These are phyloP conservation scores for Cladosporium sp. DNA, from an alignment of 2,329 filamentous ascomycete species.

Conservation along the genomic window DNA sequence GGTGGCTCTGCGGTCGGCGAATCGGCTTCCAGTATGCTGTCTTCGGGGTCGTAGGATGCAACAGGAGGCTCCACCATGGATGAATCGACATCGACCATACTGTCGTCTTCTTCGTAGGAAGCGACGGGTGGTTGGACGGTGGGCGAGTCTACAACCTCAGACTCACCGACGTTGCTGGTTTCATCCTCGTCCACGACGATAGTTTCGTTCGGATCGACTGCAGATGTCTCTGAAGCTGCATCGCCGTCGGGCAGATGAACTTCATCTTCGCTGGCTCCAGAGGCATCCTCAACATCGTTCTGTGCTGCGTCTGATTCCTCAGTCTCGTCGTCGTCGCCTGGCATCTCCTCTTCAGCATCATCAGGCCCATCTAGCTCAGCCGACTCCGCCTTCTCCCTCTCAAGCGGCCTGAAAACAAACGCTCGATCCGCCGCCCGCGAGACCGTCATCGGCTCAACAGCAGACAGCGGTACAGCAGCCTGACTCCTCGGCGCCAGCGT, in stretches of 20 bases:
- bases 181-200: slow-evolving; percentile 14
- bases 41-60: neutral
- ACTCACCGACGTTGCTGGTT: slow-evolving; percentile 9
- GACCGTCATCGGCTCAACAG: slow-evolving; percentile 20
- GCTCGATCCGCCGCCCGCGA: slow-evolving; percentile 18
- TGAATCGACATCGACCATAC: neutral
- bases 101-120: neutral
- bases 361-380: too few relatives aligned
- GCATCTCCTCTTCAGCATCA: slow-evolving; percentile 8
- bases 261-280: neutral
- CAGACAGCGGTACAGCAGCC: slow-evolving; percentile 16
- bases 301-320: slow-evolving; percentile 6
- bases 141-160: neutral
- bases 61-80: slow-evolving; percentile 1
- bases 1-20: slow-evolving; percentile 1
- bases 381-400: too few relatives aligned
- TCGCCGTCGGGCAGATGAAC: neutral
- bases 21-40: neutral
- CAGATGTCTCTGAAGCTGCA: neutral
- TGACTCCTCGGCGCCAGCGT: slow-evolving; percentile 22
- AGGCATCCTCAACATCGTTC: neutral
- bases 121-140: neutral
- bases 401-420: slow-evolving; percentile 21
- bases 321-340: neutral
- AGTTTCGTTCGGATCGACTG: slow-evolving; percentile 14